Conservation (phyloP, 2,329 filamentous ascomycete species). For the Leptographium lundbergii region DNA sequence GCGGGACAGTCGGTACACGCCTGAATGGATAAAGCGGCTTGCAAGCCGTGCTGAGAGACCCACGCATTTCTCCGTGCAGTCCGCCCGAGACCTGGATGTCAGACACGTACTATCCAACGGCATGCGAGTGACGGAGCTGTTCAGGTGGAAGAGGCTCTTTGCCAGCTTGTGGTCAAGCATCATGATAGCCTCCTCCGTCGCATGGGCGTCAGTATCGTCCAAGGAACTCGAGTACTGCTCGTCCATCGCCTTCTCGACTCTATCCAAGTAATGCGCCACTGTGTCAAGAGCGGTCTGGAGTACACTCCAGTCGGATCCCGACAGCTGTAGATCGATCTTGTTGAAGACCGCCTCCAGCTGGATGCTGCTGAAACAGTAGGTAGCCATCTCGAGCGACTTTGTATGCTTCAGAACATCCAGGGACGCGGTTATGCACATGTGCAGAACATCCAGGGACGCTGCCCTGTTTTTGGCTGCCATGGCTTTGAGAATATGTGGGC, state of each 20-base stretch:
- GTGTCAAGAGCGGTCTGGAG: constrained; percentile 32
- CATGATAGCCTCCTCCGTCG: constrained; percentile 35
- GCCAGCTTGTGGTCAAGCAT: constrained; percentile 37
- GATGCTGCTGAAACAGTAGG: constrained; percentile 34
- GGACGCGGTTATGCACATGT: constrained; percentile 34
- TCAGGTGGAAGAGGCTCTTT: constrained; percentile 33
- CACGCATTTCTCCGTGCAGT: constrained; percentile 32
- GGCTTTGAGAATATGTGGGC: constrained; percentile 30
- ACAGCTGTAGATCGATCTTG: constrained; percentile 28
- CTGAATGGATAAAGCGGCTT: constrained; percentile 29
- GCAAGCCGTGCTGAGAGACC: constrained; percentile 32
- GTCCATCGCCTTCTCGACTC: constrained; percentile 27
- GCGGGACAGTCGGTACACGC: constrained; percentile 29
- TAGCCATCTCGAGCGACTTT: constrained; percentile 30
- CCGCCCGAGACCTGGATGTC: background rate
- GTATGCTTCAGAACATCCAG: constrained; percentile 37
- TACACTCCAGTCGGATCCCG: constrained; percentile 35
- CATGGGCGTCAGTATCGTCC: constrained; percentile 17
- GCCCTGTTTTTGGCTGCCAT: constrained; percentile 40
- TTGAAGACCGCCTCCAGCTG: constrained; percentile 40
- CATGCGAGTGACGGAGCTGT: constrained; percentile 3
- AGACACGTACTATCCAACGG: constrained; percentile 1
- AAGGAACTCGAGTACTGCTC: constrained; percentile 25
- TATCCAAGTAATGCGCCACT: constrained; percentile 32
- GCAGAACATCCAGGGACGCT: constrained; percentile 38